Conservation (phyloP, 495 filamentous ascomycete genomes). For the Aspergillus nanangensis region DNA sequence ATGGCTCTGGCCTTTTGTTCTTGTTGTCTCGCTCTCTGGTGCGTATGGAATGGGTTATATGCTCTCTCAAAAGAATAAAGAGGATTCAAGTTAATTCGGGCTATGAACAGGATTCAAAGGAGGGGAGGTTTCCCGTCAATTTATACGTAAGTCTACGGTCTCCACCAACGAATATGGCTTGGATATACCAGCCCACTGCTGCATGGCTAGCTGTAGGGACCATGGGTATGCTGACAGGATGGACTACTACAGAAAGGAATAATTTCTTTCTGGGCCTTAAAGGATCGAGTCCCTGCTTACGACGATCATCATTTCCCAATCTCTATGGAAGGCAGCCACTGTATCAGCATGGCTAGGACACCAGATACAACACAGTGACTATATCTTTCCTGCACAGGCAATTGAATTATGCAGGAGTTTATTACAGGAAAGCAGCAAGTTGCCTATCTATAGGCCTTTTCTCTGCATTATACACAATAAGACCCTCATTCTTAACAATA, state of each 20-base stretch:
- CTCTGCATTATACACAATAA: not conserved
- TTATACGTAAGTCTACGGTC: not conserved
- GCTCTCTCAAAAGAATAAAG: not conserved
- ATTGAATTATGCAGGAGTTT: not conserved
- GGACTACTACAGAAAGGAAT: not conserved
- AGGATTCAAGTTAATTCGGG: not conserved
- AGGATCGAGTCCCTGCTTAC: not conserved
- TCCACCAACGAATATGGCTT: not conserved
- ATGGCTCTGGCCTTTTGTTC: not conserved
- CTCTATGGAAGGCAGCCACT: not conserved
- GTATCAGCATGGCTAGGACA: not conserved
- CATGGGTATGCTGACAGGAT: not conserved
- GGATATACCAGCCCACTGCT: not conserved
- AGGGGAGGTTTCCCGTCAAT: not conserved
- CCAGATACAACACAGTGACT: not conserved
- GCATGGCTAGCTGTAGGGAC: not conserved
- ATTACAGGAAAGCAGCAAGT: conserved; percentile 1
- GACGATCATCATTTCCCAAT: conserved; percentile 1
- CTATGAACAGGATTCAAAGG: not conserved
- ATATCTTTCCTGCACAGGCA: not conserved
- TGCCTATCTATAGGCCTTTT: not conserved
- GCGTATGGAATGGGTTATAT: not conserved
- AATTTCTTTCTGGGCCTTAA: not conserved
- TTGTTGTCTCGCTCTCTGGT: not conserved
- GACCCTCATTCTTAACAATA: not conserved